Evolutionary conservation across 805 yeast species (phyloP), one percentile per base, ranked within the genome.

Genomic region (Naumovozyma dairenensis): DNA sequence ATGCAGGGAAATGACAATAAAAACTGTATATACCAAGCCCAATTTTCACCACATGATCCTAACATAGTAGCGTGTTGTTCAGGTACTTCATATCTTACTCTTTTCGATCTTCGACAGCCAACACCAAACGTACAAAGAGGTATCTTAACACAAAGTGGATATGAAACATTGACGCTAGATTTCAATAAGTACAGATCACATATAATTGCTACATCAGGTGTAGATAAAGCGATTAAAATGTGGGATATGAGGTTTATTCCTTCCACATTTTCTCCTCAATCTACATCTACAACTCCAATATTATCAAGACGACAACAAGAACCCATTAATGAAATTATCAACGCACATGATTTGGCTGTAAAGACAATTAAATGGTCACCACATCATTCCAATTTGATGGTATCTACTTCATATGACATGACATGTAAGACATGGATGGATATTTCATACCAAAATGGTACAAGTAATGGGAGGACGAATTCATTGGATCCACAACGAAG

Each of bases 351-450:
- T 32, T 78, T 82, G 49, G 96, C 97, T 0, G 80, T 92, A 8
- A 63, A 94, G 39, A 74, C 74, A 49, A 75, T 87, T 4, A 63
- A 71, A 27, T 89, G 96, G 96, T 80, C 93, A 2, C 96, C 97
- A 1, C 96, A 89, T 59, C 64, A 67, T 29, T 71, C 82, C 4
- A 78, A 75, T 36, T 73, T 74, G 39, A 56, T 92, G 25, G 53
- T 87, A 38, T 74, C 84, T 32, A 73, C 85, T 6, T 80, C 94
- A 6, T 89, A 87, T 55, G 98, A 89, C 54, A 89, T 89, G 96
- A 81, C 93, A 0, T 79, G 83, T 26, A 65, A 86, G 37, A 75
- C 89, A 1, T 89, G 97, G 96, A 60, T 66, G 29, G 95, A 84
- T 56, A 64, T 66, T 29, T 72, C 82, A 5, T 77, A 72, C 40